These are phyloP conservation scores for Ogataea trehalophila DNA, from an alignment of 805 yeast species.

Conservation along the genomic window DNA sequence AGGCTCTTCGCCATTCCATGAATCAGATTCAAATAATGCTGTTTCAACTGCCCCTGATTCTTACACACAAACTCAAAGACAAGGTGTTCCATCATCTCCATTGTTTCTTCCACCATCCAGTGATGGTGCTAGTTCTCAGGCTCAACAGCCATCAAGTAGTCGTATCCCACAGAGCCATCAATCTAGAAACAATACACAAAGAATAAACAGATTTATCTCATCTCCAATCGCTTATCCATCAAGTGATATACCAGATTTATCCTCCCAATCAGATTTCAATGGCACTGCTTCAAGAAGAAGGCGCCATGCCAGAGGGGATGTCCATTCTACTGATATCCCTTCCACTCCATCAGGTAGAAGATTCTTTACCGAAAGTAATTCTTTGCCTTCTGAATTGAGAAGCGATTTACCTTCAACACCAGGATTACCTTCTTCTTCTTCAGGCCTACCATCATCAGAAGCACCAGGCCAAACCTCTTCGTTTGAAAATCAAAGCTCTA, in stretches of 20 bases:
- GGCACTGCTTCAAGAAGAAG: slow-evolving; percentile 42
- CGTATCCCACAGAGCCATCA: slow-evolving; percentile 20
- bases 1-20: slow-evolving; percentile 25
- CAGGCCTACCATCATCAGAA: slow-evolving; percentile 20
- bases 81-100: slow-evolving; percentile 47
- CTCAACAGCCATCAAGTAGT: slow-evolving; percentile 32
- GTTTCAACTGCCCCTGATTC: slow-evolving; percentile 35
- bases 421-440: slow-evolving; percentile 16
- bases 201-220: slow-evolving; percentile 27
- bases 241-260: slow-evolving; percentile 34
- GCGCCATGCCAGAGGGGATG: slow-evolving; percentile 65
- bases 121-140: slow-evolving; percentile 17
- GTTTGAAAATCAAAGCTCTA: slow-evolving; percentile 18
- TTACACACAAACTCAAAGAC: slow-evolving; percentile 29
- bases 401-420: slow-evolving; percentile 7
- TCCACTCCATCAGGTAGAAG: slow-evolving; percentile 67
- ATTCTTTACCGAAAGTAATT: slow-evolving; percentile 43
- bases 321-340: slow-evolving; percentile 61
- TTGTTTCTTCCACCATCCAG: slow-evolving; percentile 48
- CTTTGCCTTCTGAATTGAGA: slow-evolving; percentile 20
- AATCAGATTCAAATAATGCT: slow-evolving; percentile 14
- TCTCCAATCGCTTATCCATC: slow-evolving; percentile 50
- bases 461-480: slow-evolving; percentile 13
- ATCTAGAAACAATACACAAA: slow-evolving; percentile 1
- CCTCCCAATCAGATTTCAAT: slow-evolving; percentile 34